These are phyloP conservation scores for Hanseniaspora lachancei DNA, from an alignment of 805 yeast genomes.

Conservation along the genomic window DNA sequence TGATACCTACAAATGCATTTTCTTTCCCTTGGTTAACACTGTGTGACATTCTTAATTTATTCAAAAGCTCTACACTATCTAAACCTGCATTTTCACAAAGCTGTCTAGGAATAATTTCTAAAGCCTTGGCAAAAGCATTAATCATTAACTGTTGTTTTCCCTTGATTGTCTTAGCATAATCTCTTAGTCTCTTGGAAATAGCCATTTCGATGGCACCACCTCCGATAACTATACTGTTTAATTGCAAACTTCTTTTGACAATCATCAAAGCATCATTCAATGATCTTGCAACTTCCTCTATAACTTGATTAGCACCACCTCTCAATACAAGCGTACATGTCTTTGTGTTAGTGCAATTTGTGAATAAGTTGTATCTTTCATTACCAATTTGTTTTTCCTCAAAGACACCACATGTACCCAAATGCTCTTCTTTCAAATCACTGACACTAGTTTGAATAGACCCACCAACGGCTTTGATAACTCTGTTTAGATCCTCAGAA, in stretches of 20 bases:
- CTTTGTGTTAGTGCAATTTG: slow-evolving; percentile 82
- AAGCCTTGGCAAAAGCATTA: slow-evolving; percentile 83
- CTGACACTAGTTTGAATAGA: slow-evolving; percentile 65
- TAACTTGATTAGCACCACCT: slow-evolving; percentile 97
- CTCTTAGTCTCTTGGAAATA: slow-evolving; percentile 74
- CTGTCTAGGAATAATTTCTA: slow-evolving; percentile 94
- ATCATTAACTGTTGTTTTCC: slow-evolving; percentile 93
- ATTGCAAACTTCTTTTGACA: slow-evolving; percentile 84
- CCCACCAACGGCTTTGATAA: slow-evolving; percentile 89
- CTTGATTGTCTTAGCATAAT: slow-evolving; percentile 71
- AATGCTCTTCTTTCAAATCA: slow-evolving; percentile 52
- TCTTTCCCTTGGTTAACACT: slow-evolving; percentile 41
- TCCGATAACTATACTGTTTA: slow-evolving; percentile 84
- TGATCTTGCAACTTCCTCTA: slow-evolving; percentile 95
- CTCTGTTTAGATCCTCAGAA: slow-evolving; percentile 81
- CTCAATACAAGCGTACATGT: slow-evolving; percentile 87
- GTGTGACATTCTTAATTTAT: slow-evolving; percentile 82
- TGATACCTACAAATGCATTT: slow-evolving; percentile 67
- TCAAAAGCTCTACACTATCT: slow-evolving; percentile 89
- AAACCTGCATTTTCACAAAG: slow-evolving; percentile 98
- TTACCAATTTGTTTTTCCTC: slow-evolving; percentile 95
- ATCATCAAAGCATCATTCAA: slow-evolving; percentile 98
- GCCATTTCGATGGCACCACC: slow-evolving; percentile 99
- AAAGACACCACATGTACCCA: slow-evolving; percentile 74
- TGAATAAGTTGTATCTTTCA: slow-evolving; percentile 84